Conservation (phyloP, 257 asterid genomes). For the Ballota nigra region DNA sequence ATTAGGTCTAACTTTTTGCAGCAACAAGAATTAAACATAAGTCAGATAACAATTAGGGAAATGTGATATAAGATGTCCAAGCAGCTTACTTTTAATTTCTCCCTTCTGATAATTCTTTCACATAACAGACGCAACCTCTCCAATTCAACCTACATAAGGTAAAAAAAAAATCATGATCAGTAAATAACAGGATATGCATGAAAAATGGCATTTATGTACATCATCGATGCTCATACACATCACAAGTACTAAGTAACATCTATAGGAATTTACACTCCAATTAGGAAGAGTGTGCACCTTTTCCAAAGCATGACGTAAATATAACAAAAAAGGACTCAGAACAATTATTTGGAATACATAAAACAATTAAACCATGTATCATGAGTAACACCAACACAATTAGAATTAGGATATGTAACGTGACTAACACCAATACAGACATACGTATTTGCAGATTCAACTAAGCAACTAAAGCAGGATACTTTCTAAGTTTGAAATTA, state of each 20-base stretch:
- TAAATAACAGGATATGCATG: background rate
- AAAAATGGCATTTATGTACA: background rate
- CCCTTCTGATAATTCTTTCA: slow-evolving; percentile 87
- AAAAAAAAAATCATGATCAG: slow-evolving; percentile 9
- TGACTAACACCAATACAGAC: background rate
- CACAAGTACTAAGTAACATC: background rate
- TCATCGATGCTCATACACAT: background rate
- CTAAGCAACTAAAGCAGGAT: background rate
- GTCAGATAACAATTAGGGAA: background rate
- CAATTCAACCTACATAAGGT: slow-evolving; percentile 74
- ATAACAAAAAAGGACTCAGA: background rate
- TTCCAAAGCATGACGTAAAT: background rate
- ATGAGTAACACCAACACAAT: too few species aligned
- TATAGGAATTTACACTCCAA: background rate
- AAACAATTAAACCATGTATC: background rate
- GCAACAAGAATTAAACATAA: background rate
- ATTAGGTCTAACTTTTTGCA: background rate
- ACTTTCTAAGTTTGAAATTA: background rate
- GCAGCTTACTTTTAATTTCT: slow-evolving; percentile 81
- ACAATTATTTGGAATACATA: background rate
- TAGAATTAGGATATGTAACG: background rate
- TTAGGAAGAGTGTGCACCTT: background rate
- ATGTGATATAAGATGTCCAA: background rate
- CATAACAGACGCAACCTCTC: slow-evolving; percentile 96
- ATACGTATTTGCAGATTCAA: background rate